A percentile compares a stretch with the other conserved stretches of the same genome.
Conservation (phyloP, 331 rosid species). For the Rosa hybrid region DNA sequence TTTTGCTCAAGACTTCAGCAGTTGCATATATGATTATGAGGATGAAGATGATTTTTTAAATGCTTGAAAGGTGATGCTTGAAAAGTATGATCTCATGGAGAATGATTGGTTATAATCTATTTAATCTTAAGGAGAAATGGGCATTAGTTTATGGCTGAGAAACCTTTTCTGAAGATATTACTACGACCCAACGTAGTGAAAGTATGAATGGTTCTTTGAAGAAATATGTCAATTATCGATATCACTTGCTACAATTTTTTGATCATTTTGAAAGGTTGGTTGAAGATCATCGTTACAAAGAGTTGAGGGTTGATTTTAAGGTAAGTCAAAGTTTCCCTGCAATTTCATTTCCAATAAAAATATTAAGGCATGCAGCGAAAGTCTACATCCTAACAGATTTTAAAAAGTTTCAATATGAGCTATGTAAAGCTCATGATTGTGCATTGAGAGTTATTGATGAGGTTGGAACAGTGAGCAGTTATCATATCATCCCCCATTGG, state of each 20-base stretch:
- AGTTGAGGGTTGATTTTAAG: neutral
- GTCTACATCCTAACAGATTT: neutral
- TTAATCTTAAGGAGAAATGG: too few relatives aligned
- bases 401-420: neutral
- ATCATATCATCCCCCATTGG: neutral
- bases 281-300: neutral
- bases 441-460: neutral
- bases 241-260: neutral
- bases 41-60: too few relatives aligned
- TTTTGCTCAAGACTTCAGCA: too few relatives aligned
- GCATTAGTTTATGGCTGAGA: too few relatives aligned
- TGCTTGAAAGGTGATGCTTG: too few relatives aligned
- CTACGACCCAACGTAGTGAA: too few relatives aligned
- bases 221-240: neutral
- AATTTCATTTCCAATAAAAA: neutral
- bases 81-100: too few relatives aligned
- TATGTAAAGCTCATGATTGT: conserved; percentile 7
- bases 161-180: too few relatives aligned
- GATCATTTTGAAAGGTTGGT: neutral
- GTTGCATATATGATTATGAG: too few relatives aligned
- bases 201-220: neutral
- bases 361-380: neutral
- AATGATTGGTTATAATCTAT: too few relatives aligned
- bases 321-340: neutral
- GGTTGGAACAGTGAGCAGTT: neutral